phyloP scores from a whole-genome alignment of 2,329 filamentous ascomycete genomes.

The Aspergillus neotritici region DNA sequence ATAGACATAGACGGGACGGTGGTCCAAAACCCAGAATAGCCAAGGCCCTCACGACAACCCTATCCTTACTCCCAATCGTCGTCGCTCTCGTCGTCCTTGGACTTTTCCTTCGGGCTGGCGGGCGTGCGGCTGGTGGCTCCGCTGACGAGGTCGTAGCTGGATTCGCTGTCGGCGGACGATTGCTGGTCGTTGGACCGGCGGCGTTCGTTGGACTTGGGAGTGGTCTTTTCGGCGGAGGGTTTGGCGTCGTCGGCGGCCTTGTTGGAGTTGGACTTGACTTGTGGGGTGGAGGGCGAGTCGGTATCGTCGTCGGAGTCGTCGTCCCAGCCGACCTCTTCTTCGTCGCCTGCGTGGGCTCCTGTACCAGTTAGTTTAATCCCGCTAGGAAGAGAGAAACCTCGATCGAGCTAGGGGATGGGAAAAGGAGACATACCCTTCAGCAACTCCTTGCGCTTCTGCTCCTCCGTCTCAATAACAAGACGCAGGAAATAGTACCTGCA shows the following conservation, averaged over 20 bases:
- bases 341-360: conserved; percentile 55
- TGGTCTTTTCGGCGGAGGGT: conserved; percentile 31
- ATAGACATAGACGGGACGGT: not conserved
- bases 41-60: too few species aligned
- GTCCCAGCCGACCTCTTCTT: conserved; percentile 63
- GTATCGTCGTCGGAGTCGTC: conserved; percentile 63
- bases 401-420: too few species aligned
- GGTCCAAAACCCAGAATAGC: too few species aligned
- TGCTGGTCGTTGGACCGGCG: conserved; percentile 79
- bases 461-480: conserved; percentile 87
- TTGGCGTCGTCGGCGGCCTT: conserved; percentile 23
- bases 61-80: conserved; percentile 67
- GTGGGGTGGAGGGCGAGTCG: conserved; percentile 39
- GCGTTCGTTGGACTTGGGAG: conserved; percentile 58
- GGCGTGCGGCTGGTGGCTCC: conserved; percentile 74
- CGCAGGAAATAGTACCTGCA: conserved; percentile 90
- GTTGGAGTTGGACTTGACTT: conserved; percentile 38
- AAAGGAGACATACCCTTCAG: conserved; percentile 65
- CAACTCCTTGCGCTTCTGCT: conserved; percentile 79
- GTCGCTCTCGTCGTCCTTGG: conserved; percentile 55
- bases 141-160: conserved; percentile 91
- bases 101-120: conserved; percentile 53
- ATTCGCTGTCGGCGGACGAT: conserved; percentile 86
- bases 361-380: conserved; percentile 6
- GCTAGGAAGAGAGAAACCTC: not conserved